Evolutionary conservation across 495 filamentous ascomycete species (phyloP).

Genomic region (Aspergillus olivimuriae): DNA sequence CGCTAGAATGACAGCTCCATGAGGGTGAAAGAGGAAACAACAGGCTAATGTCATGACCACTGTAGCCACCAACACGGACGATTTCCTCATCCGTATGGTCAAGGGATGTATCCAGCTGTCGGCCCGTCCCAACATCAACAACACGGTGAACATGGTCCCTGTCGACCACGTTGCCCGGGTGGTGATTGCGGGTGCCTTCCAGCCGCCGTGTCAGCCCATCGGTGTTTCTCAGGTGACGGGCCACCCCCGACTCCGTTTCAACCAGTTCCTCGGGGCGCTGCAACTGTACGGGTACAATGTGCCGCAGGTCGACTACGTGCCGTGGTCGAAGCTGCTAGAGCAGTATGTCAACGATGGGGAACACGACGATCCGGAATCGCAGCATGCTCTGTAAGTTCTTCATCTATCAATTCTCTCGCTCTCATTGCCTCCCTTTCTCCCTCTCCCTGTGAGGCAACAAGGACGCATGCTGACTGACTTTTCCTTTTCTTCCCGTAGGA

Average conservation of each 20-base stretch:
- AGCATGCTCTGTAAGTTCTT: conserved; percentile 54
- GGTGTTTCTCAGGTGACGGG: conserved; percentile 72
- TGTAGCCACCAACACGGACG: conserved; percentile 69
- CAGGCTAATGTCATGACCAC: not conserved
- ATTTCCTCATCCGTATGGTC: conserved; percentile 84
- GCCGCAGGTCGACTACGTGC: conserved; percentile 59
- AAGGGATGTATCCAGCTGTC: conserved; percentile 84
- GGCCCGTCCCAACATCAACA: conserved; percentile 67
- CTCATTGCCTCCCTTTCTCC: not conserved
- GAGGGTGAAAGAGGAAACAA: not conserved
- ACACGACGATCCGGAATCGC: conserved; percentile 50
- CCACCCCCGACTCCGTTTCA: conserved; percentile 74
- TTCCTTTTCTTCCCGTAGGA: conserved; percentile 22
- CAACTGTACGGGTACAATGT: conserved; percentile 72
- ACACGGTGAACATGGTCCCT: conserved; percentile 88
- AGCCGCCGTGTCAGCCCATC: conserved; percentile 45
- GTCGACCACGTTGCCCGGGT: conserved; percentile 78
- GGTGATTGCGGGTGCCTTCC: conserved; percentile 65
- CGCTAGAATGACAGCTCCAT: too few relatives aligned
- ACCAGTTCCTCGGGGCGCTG: conserved; percentile 66
- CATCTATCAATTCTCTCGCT: not conserved
- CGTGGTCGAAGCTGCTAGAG: conserved; percentile 47
- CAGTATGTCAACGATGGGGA: conserved; percentile 56
- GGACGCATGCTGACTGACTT: not conserved
- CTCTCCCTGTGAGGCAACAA: not conserved